These are phyloP conservation scores for Amaranthus palmeri DNA, from an alignment of 148 eudicot genomes.

Conservation along the genomic window DNA sequence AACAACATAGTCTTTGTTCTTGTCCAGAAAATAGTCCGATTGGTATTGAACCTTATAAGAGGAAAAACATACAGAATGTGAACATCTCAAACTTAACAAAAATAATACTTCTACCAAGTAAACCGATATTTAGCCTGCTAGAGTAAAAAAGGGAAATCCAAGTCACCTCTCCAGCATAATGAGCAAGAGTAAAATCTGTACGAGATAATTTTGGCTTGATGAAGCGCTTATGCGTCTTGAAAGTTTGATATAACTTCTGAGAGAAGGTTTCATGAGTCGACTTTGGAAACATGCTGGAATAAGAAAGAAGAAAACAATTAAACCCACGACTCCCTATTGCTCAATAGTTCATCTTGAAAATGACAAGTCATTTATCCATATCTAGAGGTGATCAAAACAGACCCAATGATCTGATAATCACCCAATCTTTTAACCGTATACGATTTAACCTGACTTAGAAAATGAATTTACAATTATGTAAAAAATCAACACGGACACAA, in stretches of 20 bases:
- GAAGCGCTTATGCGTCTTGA: slow-evolving; percentile 74
- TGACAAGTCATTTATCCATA: background rate
- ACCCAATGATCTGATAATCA: no score
- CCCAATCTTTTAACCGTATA: no score
- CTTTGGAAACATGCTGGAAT: slow-evolving; percentile 96
- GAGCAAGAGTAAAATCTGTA: slow-evolving; percentile 90
- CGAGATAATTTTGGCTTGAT: slow-evolving; percentile 92
- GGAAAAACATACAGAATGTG: slow-evolving; percentile 15
- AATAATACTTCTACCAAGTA: background rate
- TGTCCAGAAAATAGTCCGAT: slow-evolving; percentile 88
- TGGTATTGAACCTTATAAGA: slow-evolving; percentile 74
- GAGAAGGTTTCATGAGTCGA: slow-evolving; percentile 97
- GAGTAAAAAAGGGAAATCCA: slow-evolving; percentile 4
- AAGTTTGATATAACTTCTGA: slow-evolving; percentile 89
- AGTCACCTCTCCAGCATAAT: slow-evolving; percentile 97
- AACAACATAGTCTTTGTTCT: slow-evolving; percentile 98
- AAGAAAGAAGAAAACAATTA: slow-evolving; percentile 17
- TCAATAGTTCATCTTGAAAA: background rate
- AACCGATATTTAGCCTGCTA: slow-evolving; percentile 1
- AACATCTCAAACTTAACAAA: slow-evolving; percentile 12
- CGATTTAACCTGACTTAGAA: no score
- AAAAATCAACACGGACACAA: no score
- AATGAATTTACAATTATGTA: no score
- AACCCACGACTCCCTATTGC: background rate
- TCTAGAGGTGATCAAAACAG: no score